phyloP scores from a whole-genome alignment of 768 basidiomycete genomes.

The Russula compacta region DNA sequence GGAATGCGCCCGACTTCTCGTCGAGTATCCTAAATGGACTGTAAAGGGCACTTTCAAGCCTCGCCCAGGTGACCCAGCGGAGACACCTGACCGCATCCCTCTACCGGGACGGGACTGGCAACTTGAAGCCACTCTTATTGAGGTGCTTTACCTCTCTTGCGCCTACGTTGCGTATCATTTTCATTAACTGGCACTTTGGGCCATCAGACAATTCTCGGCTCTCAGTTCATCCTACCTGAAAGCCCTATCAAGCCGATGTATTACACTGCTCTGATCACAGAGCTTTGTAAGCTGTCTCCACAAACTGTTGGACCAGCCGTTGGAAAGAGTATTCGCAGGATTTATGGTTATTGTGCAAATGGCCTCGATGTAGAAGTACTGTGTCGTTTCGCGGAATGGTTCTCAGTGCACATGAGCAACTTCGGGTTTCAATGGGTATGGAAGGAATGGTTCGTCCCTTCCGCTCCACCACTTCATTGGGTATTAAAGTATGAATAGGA shows the following conservation, averaged over 20 bases:
- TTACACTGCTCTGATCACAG: slow-evolving; percentile 81
- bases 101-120: slow-evolving; percentile 65
- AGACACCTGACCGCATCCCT: slow-evolving; percentile 37
- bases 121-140: slow-evolving; percentile 80
- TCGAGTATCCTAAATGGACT: slow-evolving; percentile 83
- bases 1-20: slow-evolving; percentile 79
- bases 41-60: slow-evolving; percentile 78
- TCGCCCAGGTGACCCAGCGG: slow-evolving; percentile 49
- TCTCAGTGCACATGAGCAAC: slow-evolving; percentile 92
- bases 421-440: slow-evolving; percentile 98
- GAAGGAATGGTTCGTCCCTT: slow-evolving; percentile 82
- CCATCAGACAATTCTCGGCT: slow-evolving; percentile 60
- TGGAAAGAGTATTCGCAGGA: slow-evolving; percentile 85
- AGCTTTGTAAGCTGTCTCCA: slow-evolving; percentile 91
- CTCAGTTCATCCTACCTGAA: slow-evolving; percentile 68
- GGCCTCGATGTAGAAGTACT: slow-evolving; percentile 82
- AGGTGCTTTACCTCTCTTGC: slow-evolving; percentile 37
- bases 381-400: slow-evolving; percentile 88
- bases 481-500: slow-evolving; percentile 40
- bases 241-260: slow-evolving; percentile 73
- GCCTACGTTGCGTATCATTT: not conserved
- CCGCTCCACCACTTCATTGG: not conserved
- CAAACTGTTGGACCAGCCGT: slow-evolving; percentile 91
- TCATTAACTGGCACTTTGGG: not conserved
- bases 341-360: slow-evolving; percentile 72